Base-by-base conservation (phyloP, 352 stramenopile genomes). In the Thalassiosira mediterranea region DNA sequence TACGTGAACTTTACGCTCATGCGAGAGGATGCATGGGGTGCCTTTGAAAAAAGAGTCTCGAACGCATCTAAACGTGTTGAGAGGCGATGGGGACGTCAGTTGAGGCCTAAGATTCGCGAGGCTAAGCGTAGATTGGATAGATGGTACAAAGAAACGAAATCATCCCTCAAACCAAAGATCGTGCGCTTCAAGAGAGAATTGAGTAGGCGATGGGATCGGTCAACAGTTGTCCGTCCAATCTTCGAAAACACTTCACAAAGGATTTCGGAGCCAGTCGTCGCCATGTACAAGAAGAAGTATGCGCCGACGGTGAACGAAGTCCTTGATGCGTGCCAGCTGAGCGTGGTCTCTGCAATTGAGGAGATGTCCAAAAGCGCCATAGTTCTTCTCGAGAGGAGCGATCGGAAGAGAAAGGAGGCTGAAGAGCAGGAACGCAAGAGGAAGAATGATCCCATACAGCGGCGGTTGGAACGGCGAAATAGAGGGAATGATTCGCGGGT, bases 1-100 rank as follows among this genome's bases (percentile, higher is more conserved):
- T 70, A 77, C 58, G 31, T 77, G 11, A 77, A 77, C 21, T 49
- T 61, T 23, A 77, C 68, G 37, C 37, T 70, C 3, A 76, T 76
- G 52, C 0, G 26, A 37, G 48, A 54, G 40, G 67, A 76, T 38
- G 34, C 34, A 1, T 23, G 40, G 11, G 21, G 57, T 4, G 25
- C 31, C n/a, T 17, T 58, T 58, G n/a, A 49, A 8, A 38, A 63
- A 48, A 42, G 21, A 29, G 15, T 64, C 29, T 32, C 15, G 1
- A 57, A 46, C n/a, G n/a, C 47, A 40, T 51, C 3, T 25, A n/a
- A 37, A n/a, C 19, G n/a, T 15, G 5, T 62, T 25, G 49, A 63
- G 8, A 53, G 31, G 4, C 25, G 34, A 26, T 65, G 52, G 38
- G 40, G 31, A 3, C 40, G 40, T 31, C 17, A 44, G 15, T 4